Base-by-base conservation (phyloP, 768 basidiomycete genomes). In the Suillus luteus region DNA sequence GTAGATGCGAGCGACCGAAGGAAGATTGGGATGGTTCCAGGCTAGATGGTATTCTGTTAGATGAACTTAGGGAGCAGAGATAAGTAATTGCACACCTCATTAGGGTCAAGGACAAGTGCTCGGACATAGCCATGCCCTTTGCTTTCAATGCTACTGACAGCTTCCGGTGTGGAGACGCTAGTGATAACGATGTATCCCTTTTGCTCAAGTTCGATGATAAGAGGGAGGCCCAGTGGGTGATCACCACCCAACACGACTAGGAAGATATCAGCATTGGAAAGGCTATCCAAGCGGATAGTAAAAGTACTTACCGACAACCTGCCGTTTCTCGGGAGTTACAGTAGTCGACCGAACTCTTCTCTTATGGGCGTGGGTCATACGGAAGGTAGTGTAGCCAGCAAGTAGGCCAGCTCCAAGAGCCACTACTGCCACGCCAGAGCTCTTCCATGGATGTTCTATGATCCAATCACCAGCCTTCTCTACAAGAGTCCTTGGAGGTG, bases 231-330 rank as follows among this genome's bases (percentile, higher is more conserved):
- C 59, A 88, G 78, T 1, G 89, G 84, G 22, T 83, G 82, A 70
- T 95, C 94, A 10, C 89, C 94, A 33, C 95, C 94, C 46, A 95
- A 82, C 33, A 95, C 83, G 43, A 95, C 92, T 93, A 33, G 48
- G 61, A 65, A 38, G 38, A 60, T 10, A 55, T 37, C 54, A 52
- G 31, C 10, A 49, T 33, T 52, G 19, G 33, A 31, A 57, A 43
- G 43, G 27, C 19, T 46, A 24, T 59, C 52, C 5, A 60, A 57
- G 57, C 24, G 15, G 37, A 48, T 19, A 40, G 48, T 19, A 38
- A 22, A 41, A 19, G 22, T 46, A 76, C 74, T 71, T 62, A 78
- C 82, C 80, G 40, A 83, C 71, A 61, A 83, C 87, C 67, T 79
- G 76, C 62, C 80, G 83, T 67, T 78, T 77, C 62, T 81, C 82